Evolutionary conservation across 1,139 yeast species (phyloP).

Genomic region (Keqinozyma sinolaborantium): DNA sequence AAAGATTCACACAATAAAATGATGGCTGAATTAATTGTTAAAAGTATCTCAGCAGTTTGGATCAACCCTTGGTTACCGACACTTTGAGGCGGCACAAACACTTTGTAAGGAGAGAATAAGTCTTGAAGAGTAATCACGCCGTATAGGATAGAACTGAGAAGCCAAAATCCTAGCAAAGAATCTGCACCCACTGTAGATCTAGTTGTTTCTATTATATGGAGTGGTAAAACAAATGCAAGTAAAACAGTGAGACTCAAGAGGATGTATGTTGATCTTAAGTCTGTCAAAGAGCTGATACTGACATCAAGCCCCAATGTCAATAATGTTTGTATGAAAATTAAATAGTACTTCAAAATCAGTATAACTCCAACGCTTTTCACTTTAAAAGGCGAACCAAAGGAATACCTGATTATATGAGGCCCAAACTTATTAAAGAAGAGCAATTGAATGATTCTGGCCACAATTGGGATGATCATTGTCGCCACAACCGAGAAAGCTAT

Average conservation of each 20-base stretch:
- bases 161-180: slow-evolving; percentile 31
- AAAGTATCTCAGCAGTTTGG: slow-evolving; percentile 15
- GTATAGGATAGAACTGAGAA: slow-evolving; percentile 14
- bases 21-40: slow-evolving; percentile 22
- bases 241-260: slow-evolving; percentile 11
- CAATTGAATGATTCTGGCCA: slow-evolving; percentile 15
- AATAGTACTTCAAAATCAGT: slow-evolving; percentile 20
- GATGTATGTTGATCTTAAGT: slow-evolving; percentile 7
- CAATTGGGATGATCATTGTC: slow-evolving; percentile 6
- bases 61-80: slow-evolving; percentile 9
- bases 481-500: slow-evolving; percentile 8
- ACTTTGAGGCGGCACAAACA: slow-evolving; percentile 16
- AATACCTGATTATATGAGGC: slow-evolving; percentile 22
- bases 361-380: slow-evolving; percentile 24
- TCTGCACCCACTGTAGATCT: slow-evolving; percentile 23
- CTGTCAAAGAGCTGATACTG: slow-evolving; percentile 7
- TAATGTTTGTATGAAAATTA: slow-evolving; percentile 20
- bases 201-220: slow-evolving; percentile 32
- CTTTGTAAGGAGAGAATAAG: slow-evolving; percentile 22
- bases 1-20: slow-evolving; percentile 36
- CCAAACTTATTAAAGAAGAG: slow-evolving; percentile 22
- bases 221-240: slow-evolving; percentile 19
- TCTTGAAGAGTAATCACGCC: slow-evolving; percentile 25
- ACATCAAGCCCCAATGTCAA: slow-evolving; percentile 15
- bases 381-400: slow-evolving; percentile 26